Conservation (phyloP, 2,329 filamentous ascomycete species). For the Colletotrichum limetticola region DNA sequence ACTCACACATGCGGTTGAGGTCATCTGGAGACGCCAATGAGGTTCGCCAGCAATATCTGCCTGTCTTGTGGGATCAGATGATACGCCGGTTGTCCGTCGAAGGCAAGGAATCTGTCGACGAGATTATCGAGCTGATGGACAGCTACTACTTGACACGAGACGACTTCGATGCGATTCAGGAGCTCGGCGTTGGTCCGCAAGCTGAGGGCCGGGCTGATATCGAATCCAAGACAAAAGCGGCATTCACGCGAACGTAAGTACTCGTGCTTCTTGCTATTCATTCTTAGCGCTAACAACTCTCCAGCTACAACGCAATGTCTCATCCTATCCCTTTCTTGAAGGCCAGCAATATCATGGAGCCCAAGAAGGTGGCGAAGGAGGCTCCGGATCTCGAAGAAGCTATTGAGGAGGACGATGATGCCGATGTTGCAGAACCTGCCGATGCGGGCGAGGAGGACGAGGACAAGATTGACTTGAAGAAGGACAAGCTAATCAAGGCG, state of each 20-base stretch:
- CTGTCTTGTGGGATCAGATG: conserved; percentile 84
- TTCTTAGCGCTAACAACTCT: conserved; percentile 33
- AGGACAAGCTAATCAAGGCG: conserved; percentile 95
- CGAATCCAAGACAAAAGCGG: conserved; percentile 85
- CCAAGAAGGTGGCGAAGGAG: conserved; percentile 78
- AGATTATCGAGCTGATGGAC: conserved; percentile 96
- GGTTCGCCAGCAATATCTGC: conserved; percentile 93
- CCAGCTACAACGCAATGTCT: conserved; percentile 83
- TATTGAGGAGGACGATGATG: conserved; percentile 89
- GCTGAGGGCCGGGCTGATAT: conserved; percentile 80
- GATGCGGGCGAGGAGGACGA: conserved; percentile 79
- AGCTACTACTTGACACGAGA: conserved; percentile 95
- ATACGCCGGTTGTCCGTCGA: conserved; percentile 79
- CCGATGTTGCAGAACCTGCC: conserved; percentile 66
- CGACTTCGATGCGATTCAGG: conserved; percentile 92
- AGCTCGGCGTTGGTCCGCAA: conserved; percentile 90
- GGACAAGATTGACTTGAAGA: conserved; percentile 84
- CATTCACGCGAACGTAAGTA: conserved; percentile 88
- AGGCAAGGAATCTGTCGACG: conserved; percentile 83
- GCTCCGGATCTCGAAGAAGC: conserved; percentile 96
- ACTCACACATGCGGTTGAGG: conserved; percentile 94
- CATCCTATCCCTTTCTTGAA: conserved; percentile 98
- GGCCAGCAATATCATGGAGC: conserved; percentile 78
- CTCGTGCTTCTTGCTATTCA: neutral
- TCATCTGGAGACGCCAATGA: conserved; percentile 93